These are phyloP conservation scores for Desmodesmus armatus DNA, from an alignment of 139 green algal species.

Conservation along the genomic window DNA sequence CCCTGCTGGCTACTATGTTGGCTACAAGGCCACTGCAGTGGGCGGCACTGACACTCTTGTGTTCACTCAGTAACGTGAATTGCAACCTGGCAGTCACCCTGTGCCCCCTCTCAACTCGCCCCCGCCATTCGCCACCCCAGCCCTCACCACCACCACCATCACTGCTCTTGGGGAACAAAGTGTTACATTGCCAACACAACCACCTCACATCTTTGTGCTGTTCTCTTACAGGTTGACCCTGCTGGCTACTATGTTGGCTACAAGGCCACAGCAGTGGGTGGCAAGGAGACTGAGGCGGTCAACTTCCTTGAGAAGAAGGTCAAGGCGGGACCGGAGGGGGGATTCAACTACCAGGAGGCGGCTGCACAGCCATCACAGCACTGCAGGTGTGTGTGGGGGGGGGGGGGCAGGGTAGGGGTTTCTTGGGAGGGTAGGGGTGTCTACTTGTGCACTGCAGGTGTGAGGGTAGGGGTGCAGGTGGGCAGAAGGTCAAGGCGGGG, in stretches of 20 bases:
- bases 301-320: constrained; percentile 98
- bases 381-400: constrained; percentile 66
- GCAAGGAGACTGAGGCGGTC: constrained; percentile 96
- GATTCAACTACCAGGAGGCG: constrained; percentile 76
- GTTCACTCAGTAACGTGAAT: no score
- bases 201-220: not conserved
- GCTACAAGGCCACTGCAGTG: constrained; percentile 95
- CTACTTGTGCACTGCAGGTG: no score
- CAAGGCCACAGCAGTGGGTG: constrained; percentile 92
- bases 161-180: no score
- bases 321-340: constrained; percentile 25
- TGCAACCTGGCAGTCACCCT: no score
- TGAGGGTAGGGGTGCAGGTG: no score
- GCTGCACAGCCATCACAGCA: constrained; percentile 87
- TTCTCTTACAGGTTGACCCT: constrained; percentile 75
- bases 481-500: no score
- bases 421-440: no score
- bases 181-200: not conserved
- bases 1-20: constrained; percentile 97
- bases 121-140: no score
- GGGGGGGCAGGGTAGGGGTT: not conserved
- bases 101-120: no score
- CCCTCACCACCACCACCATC: no score
- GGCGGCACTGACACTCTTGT: constrained; percentile 97
- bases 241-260: constrained; percentile 99